phyloP scores from a whole-genome alignment of 1,284 basidiomycete genomes.

The Salmacisia buchloeana region DNA sequence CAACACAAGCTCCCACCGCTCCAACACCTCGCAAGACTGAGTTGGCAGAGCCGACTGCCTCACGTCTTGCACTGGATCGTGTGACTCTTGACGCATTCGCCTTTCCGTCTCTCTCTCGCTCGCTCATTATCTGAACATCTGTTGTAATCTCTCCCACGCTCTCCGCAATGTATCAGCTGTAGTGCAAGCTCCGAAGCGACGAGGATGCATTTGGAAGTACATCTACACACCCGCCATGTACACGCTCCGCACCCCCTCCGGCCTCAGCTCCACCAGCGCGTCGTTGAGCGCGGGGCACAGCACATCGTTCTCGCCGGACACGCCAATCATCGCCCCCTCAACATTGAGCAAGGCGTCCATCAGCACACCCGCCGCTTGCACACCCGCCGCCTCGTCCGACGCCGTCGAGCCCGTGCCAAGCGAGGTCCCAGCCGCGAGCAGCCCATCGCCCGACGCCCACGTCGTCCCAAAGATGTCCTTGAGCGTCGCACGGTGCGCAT shows the following conservation, averaged over 20 bases:
- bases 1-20: no score
- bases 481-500: not conserved
- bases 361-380: constrained; percentile 28
- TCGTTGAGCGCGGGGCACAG: constrained; percentile 42
- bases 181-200: not conserved
- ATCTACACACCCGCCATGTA: not conserved
- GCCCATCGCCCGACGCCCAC: not conserved
- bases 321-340: constrained; percentile 34
- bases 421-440: not conserved
- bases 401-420: constrained; percentile 7
- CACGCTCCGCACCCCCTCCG: constrained; percentile 8
- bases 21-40: no score
- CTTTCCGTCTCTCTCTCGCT: no score
- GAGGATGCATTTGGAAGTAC: not conserved
- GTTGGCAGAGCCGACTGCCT: no score
- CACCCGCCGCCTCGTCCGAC: constrained; percentile 19
- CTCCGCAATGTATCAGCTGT: not conserved
- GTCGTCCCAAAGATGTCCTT: not conserved
- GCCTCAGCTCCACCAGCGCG: constrained; percentile 32
- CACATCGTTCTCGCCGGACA: constrained; percentile 41
- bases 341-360: constrained; percentile 35
- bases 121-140: no score
- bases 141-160: no score
- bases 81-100: no score
- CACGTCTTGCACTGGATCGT: no score